Base-by-base conservation (phyloP, 2,329 filamentous ascomycete species). In the Rhytidhysteron rufulum region DNA sequence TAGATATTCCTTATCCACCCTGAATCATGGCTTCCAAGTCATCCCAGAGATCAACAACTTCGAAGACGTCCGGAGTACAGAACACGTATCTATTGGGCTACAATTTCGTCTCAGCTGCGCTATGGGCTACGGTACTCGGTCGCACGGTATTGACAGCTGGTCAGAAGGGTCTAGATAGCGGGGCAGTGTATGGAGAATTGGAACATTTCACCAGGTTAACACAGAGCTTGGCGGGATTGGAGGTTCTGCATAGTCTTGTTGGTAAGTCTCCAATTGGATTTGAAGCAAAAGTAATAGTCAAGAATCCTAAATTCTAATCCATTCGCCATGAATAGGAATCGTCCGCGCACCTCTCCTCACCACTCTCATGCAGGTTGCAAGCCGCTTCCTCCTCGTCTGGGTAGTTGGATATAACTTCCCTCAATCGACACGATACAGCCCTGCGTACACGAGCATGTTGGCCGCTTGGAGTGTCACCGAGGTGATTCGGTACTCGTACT, bases 401-500 rank as follows among this genome's bases (percentile, higher is more conserved):
- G 83, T 79, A 52, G 77, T 97, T 47, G 82, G 88, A 58, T 76
- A 82, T 60, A 74, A 76, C 30, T 95, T 91, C 70, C 86, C 86
- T 8, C 68, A 73, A 41, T 77, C 85, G 39, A 80, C 81, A 2
- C 54, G 61, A 44, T 57, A 69, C 37, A 79, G 74, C 47, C 69
- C 76, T 16, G 79, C 77, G 41, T 94, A 90, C 73, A 74, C 80
- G 50, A 78, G 76, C 55, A 88, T 95, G 87, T 77, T 97, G 43
- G 58, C 84, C 41, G 90, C 93, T 22, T 97, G 93, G 91, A 85
- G 82, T 49, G 66, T 88, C 43, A 96, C 93, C 45, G 93, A 98
- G 71, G 86, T 95, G 39, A 85, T 96, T 55, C 84, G 93, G 40
- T 98, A 98, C 76, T 79, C 80, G 34, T 98, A 87, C 75, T 97